Conservation (phyloP, 371 early-diverging fungal genomes). For the Syncephalastrum contaminatum region DNA sequence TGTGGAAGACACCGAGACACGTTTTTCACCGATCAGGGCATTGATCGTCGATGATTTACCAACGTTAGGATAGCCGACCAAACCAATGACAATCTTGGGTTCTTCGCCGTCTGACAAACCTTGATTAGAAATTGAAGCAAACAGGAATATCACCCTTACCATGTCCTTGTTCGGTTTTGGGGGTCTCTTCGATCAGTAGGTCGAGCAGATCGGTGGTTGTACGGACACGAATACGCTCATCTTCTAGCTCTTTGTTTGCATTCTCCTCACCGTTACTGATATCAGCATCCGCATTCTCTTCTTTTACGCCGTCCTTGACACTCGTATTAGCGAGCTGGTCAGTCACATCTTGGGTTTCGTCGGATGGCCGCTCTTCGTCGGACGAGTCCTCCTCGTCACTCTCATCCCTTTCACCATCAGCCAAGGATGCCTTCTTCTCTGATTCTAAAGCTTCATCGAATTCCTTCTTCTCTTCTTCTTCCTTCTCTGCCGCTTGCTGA, state of each 20-base stretch:
- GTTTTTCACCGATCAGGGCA: constrained; percentile 93
- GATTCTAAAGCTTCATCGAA: constrained; percentile 31
- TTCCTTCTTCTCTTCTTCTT: constrained; percentile 32
- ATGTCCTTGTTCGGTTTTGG: constrained; percentile 26
- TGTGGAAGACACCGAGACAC: constrained; percentile 96
- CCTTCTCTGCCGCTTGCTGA: constrained; percentile 53
- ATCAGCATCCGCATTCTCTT: constrained; percentile 24
- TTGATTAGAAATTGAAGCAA: constrained; percentile 5
- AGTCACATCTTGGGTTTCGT: neutral
- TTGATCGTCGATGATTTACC: constrained; percentile 99
- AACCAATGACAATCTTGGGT: constrained; percentile 81
- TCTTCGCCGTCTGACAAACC: constrained; percentile 18
- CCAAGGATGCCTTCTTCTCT: constrained; percentile 8
- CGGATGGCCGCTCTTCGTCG: neutral
- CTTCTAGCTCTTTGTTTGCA: constrained; percentile 11
- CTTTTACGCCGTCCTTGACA: constrained; percentile 34
- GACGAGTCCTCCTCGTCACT: constrained; percentile 14
- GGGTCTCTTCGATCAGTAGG: constrained; percentile 41
- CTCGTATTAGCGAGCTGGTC: constrained; percentile 12
- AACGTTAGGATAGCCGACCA: constrained; percentile 99
- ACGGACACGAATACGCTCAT: constrained; percentile 44
- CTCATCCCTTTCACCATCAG: constrained; percentile 2
- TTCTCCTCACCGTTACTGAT: constrained; percentile 4
- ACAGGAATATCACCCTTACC: constrained; percentile 3
- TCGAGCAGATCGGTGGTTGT: constrained; percentile 49